Base-by-base conservation (phyloP, 345 rosid genomes). In the Syzygium aromaticum region DNA sequence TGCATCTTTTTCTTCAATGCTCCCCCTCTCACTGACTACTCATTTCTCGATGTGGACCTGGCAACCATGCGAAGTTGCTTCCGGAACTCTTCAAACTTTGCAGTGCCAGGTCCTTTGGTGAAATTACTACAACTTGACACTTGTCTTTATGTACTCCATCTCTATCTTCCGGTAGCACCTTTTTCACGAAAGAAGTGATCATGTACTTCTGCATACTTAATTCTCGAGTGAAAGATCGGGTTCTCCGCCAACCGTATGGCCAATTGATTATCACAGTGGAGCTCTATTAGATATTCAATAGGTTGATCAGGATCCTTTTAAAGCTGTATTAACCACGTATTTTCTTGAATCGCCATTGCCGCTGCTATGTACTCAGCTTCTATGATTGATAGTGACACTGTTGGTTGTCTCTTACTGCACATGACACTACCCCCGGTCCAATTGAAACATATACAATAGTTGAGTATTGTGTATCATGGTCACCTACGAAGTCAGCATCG, bases 401-500 rank as follows among this genome's bases (percentile, higher is more conserved):
- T 67, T 7, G 49, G 52, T 52, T 84, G 22, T n/a, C 38, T 86
- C 61, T 89, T 84, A n/a, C 63, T 86, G 38, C 86, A 86, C 86
- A 84, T 46, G 85, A 84, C 19, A 38, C 28, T 15, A 52, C 87
- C 12, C 54, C 57, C n/a, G 17, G 43, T 17, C 59, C 86, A 11
- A 11, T 14, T 9, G 22, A 53, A 86, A 64, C 25, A 49, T 52
- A 52, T 86, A 61, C 78, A 40, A 54, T 56, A 13, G 22, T 87
- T 12, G 56, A 54, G 21, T 28, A 7, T 30, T 9, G 28, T n/a
- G 15, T 33, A 2, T 63, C 53, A 33, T 52, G 82, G 11, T 52
- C 59, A 49, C 54, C 30, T 11, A 23, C 59, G 30, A 38, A 67
- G 8, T 86, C 82, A 8, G 23, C 83, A 63, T 73, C 30, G 0